Evolutionary conservation across 1,284 basidiomycete species (phyloP).

Genomic region (Sporisorium scitamineum): DNA sequence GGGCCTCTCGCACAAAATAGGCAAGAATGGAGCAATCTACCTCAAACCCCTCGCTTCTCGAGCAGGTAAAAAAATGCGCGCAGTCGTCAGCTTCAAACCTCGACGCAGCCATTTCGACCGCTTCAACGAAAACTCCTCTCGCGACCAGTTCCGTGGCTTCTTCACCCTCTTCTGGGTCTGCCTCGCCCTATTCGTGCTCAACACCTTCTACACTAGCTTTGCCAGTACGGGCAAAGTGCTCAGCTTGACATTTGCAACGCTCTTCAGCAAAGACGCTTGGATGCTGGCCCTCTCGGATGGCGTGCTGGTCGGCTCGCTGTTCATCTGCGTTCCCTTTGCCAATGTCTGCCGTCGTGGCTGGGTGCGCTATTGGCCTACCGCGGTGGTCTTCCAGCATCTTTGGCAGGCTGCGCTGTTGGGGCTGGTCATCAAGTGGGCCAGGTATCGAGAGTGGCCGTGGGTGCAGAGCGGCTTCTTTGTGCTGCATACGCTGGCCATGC

Average conservation of each 20-base stretch:
- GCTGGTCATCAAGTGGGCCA: conserved; percentile 63
- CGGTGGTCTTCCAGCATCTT: conserved; percentile 53
- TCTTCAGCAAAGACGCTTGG: conserved; percentile 87
- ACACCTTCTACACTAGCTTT: conserved; percentile 60
- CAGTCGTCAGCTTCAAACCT: conserved; percentile 60
- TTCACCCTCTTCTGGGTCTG: conserved; percentile 68
- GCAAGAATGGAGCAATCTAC: conserved; percentile 53
- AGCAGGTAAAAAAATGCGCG: conserved; percentile 51
- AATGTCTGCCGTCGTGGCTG: conserved; percentile 51
- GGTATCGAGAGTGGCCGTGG: conserved; percentile 85
- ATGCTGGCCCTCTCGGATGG: conserved; percentile 86
- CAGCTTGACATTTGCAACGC: conserved; percentile 81
- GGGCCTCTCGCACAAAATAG: conserved; percentile 48
- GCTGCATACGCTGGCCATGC: conserved; percentile 87
- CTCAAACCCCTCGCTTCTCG: conserved; percentile 50
- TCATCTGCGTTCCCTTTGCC: conserved; percentile 82
- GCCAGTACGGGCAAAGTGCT: conserved; percentile 78
- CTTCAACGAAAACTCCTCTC: conserved; percentile 48
- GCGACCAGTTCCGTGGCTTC: conserved; percentile 65
- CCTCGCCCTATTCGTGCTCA: conserved; percentile 62
- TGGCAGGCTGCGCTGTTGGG: conserved; percentile 59
- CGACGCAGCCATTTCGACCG: conserved; percentile 58
- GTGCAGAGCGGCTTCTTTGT: conserved; percentile 96
- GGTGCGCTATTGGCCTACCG: conserved; percentile 72
- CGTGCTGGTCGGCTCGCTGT: conserved; percentile 81